Evolutionary conservation across 208 protist species (phyloP), one percentile per base, ranked within the genome.

Genomic region (Spongospora subterranea): DNA sequence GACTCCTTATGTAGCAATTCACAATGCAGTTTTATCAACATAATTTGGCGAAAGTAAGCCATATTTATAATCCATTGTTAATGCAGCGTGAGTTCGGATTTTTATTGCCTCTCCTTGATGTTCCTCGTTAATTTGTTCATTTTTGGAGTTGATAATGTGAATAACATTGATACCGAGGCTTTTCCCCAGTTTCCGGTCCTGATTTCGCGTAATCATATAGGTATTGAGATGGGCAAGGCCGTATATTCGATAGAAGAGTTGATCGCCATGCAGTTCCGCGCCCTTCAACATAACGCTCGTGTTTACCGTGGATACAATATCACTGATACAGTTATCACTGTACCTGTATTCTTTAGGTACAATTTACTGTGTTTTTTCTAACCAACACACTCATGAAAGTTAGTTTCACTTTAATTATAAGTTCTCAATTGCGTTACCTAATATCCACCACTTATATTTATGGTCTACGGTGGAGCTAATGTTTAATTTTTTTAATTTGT

Each of bases 171-270:
- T n/a, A n/a, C n/a, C n/a, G n/a, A n/a, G n/a, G n/a, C 24, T 60
- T 29, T 60, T 60, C 50, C 50, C 24, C 50, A 60, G 24, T n/a
- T n/a, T n/a, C 50, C 50, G 24, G 50, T 60, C 50, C n/a, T 60
- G 50, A 6, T 24, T 29, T 60, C 50, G 50, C 50, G 6, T 60
- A 60, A 60, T 60, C 24, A 24, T 60, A 6, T 29, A 60, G 71
- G 17, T 43, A 82, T 82, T 6, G 71, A 82, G 11, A 17, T 45
- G 17, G 40, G 35, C n/a, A n/a, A n/a, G 6, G 6, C n/a, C 17
- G n/a, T 20, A 43, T 82, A 82, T 82, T 45, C 71, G 71, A n/a
- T 82, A 6, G 89, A 91, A 71, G 89, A 89, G 88, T 39, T 89
- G 88, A 65, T 45, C 29, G 88, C 88, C 13, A 89, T 89, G 88